Conservation (phyloP, 305 asterid species). For the Fraxinus paxiana region DNA sequence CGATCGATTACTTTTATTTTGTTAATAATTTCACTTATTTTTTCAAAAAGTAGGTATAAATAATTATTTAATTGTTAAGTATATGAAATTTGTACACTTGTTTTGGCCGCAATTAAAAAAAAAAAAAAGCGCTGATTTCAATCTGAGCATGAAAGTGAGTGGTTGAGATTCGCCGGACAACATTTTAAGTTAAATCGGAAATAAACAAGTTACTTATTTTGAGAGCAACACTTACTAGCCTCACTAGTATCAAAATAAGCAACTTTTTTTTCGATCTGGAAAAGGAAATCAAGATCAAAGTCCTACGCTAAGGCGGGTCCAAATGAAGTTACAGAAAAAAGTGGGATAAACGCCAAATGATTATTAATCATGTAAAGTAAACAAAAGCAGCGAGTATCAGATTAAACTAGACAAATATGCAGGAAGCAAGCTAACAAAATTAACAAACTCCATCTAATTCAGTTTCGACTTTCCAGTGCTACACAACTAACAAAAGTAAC, state of each 20-base stretch:
- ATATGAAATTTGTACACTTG: neutral
- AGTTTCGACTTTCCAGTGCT: slow-evolving; percentile 14
- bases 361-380: neutral
- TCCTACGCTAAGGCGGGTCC: neutral
- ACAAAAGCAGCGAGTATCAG: neutral
- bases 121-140: neutral
- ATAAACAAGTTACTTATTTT: neutral
- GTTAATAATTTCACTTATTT: neutral
- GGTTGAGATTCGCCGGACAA: neutral
- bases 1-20: neutral
- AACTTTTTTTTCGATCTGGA: neutral
- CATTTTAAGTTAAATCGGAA: neutral
- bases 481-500: slow-evolving; percentile 22
- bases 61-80: neutral
- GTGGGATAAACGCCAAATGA: neutral
- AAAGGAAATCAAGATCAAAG: neutral
- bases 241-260: neutral
- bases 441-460: neutral
- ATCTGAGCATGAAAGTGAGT: neutral
- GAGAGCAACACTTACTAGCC: neutral
- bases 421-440: neutral
- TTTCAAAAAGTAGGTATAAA: neutral
- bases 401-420: neutral
- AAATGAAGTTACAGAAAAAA: neutral
- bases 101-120: neutral